Evolutionary conservation across 2,329 filamentous ascomycete species (phyloP), one percentile per base, ranked within the genome.

Genomic region (Colletotrichum costaricense): DNA sequence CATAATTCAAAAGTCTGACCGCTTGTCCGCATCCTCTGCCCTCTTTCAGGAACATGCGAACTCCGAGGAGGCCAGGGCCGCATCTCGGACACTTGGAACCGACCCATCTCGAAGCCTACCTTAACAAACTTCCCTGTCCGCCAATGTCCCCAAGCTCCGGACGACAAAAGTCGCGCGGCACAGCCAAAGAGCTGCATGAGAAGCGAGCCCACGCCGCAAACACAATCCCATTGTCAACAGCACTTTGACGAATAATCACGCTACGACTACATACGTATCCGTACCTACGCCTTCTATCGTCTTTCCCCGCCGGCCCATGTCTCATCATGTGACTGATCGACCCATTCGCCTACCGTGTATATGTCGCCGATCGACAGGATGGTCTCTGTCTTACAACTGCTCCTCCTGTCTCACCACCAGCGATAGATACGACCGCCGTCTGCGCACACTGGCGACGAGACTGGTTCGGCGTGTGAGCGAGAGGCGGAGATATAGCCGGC

Each of bases 11-110:
- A 19, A 38, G 38, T 14, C 33, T 72, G 69, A 72, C 69, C 63
- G 63, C 69, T 49, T 26, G 64, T 63, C 69, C 55, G 63, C 55
- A 59, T 70, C 49, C 26, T 49, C 62, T 69, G 52, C 52, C 67
- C 52, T 69, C n/a, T 38, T 55, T 19, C 28, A 35, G 62, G 62
- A 69, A 66, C 62, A 59, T 33, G 11, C 42, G 33, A 33, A 38
- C 33, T 49, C 55, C 42, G 42, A 35, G 35, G 38, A 16, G 38
- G 38, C 38, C 38, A 42, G 38, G 24, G 62, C 49, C 66, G 24
- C 58, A 63, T 49, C 49, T 46, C 46, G 63, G 63, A 67, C 55
- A 30, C 68, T 59, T 26, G 30, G 30, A 60, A 42, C 24, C 26
- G 55, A 46, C 68, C 63, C 63, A 58, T 69, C 57, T 58, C 16